phyloP scores from a whole-genome alignment of 768 basidiomycete species.

The Trametes gibbosa region DNA sequence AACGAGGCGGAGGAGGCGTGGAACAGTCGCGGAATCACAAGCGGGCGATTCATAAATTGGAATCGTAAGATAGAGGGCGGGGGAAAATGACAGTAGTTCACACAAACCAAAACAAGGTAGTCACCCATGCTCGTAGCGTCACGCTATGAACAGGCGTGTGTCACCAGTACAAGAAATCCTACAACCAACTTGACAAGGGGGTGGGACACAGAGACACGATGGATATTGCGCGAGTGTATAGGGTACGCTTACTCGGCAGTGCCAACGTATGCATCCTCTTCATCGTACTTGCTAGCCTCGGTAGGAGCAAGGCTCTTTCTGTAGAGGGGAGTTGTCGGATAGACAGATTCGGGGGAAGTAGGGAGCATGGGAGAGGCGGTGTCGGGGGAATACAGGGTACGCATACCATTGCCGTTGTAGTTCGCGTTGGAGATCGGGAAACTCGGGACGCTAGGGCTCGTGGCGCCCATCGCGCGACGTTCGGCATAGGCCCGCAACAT shows the following conservation, averaged over 20 bases:
- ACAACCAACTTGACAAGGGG: slow-evolving; percentile 7
- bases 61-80: slow-evolving; percentile 3
- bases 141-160: neutral
- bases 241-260: slow-evolving; percentile 22
- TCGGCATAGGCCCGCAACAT: slow-evolving; percentile 75
- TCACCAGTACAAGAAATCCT: slow-evolving; percentile 16
- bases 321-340: slow-evolving; percentile 2
- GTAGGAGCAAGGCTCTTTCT: slow-evolving; percentile 27
- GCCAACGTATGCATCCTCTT: slow-evolving; percentile 30
- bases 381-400: slow-evolving; percentile 32
- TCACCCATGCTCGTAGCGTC: neutral
- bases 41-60: neutral
- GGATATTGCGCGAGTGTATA: neutral
- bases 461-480: slow-evolving; percentile 36
- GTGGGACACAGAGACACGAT: neutral
- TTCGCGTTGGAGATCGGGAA: slow-evolving; percentile 28
- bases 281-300: slow-evolving; percentile 28
- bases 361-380: neutral
- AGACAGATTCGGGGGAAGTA: slow-evolving; percentile 4
- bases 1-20: neutral
- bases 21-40: neutral
- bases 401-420: slow-evolving; percentile 31
- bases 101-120: neutral
- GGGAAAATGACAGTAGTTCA: slow-evolving; percentile 6
- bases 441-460: slow-evolving; percentile 18